Evolutionary conservation across 306 rosid genomes (phyloP), one percentile per base, ranked within the genome.

Genomic region (Cicer arietinum): DNA sequence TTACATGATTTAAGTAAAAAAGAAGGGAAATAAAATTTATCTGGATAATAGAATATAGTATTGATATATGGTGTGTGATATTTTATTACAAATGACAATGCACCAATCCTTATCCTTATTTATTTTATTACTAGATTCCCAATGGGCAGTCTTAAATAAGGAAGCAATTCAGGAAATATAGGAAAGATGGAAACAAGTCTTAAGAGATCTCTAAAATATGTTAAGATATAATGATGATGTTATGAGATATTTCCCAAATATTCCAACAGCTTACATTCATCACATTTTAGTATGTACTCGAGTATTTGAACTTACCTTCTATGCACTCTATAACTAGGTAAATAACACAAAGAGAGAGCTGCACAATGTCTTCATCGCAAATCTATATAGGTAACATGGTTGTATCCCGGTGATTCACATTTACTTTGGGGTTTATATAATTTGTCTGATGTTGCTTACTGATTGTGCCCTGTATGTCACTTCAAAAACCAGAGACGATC

Each of bases 301-400:
- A 44, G 63, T 40, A 42, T 48, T 62, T 71, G 42, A 67, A 46
- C 40, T 30, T 59, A 56, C 62, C 47, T 68, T 77, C 30, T 53
- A 40, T 56, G 76, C 47, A 45, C 70, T 78, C 59, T 25, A 17
- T 54, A 63, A 80, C 77, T 84, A 94, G 97, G 98, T 94, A 79
- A 86, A 91, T 80, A 90, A 92, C 77, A 82, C 96, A 0, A 94
- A 87, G 81, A 90, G 97, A 58, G 89, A 90, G 62, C 86, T 94
- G 73, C 98, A 92, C 92, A 90, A 94, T 71, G 90, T 92, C 40
- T 94, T 94, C 87, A 94, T 94, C 77, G 77, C 71, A 82, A 91
- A 90, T 86, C 93, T 94, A 72, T 94, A 94, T 86, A 83, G 97
- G 98, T 94, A 79, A 76, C 58, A 62, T 20, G 81, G 59, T 41